Evolutionary conservation across 805 yeast genomes (phyloP).

Genomic region (Cyberlindnera samutprakarnensis): DNA sequence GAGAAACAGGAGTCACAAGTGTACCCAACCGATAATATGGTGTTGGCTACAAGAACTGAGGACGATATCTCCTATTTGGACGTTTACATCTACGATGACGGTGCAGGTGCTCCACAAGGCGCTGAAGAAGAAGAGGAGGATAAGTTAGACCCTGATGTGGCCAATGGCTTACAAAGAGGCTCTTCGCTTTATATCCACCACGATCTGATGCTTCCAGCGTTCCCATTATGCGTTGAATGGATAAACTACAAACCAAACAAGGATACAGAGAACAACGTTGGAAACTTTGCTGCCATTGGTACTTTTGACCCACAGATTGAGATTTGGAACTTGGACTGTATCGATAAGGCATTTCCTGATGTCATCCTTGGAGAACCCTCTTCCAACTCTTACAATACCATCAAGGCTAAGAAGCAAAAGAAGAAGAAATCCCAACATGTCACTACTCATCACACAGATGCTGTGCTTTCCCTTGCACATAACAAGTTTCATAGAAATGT

Average conservation of each 20-base stretch:
- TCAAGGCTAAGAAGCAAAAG: constrained; percentile 37
- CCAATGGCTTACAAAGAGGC: constrained; percentile 65
- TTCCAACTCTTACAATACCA: constrained; percentile 17
- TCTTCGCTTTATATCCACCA: constrained; percentile 86
- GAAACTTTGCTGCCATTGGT: constrained; percentile 94
- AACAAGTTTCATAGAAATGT: constrained; percentile 76
- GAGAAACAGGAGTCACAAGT: constrained; percentile 82
- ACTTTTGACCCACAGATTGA: constrained; percentile 97
- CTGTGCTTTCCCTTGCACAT: constrained; percentile 81
- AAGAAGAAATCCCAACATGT: constrained; percentile 41
- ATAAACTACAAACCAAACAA: constrained; percentile 56
- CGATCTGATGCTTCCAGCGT: constrained; percentile 93
- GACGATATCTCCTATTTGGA: constrained; percentile 91
- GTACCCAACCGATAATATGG: constrained; percentile 82
- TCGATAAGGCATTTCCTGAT: constrained; percentile 94
- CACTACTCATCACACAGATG: constrained; percentile 84
- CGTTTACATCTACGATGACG: constrained; percentile 91
- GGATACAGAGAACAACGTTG: constrained; percentile 43
- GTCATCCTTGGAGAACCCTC: constrained; percentile 77
- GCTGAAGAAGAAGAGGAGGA: constrained; percentile 61
- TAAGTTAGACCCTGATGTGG: constrained; percentile 62
- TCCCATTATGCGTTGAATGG: constrained; percentile 97
- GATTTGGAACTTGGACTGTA: constrained; percentile 88
- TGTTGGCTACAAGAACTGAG: constrained; percentile 90
- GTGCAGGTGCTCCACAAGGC: constrained; percentile 74